phyloP scores from a whole-genome alignment of 345 rosid genomes.

The Ceriops zippeliana region DNA sequence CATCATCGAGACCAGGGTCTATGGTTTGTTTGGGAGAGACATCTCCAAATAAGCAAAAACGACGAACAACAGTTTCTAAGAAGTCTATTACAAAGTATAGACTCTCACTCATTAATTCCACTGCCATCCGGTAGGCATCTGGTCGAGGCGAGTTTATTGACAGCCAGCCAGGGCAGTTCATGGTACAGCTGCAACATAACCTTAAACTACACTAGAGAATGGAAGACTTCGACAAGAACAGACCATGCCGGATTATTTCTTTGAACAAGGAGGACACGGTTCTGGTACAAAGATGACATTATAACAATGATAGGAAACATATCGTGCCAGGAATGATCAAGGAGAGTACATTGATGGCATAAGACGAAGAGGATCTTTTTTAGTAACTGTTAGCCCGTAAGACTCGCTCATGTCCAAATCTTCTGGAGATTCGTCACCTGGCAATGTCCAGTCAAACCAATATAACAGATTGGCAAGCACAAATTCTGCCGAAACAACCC shows the following conservation, averaged over 20 bases:
- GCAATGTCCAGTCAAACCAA: slow-evolving; percentile 21
- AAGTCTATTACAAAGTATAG: too few species aligned
- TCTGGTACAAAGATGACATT: not conserved
- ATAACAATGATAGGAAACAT: not conserved
- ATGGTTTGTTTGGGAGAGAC: too few species aligned
- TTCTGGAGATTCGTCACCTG: not conserved
- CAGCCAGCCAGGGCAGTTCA: too few species aligned
- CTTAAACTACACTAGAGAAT: too few species aligned
- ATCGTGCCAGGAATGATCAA: not conserved
- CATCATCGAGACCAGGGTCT: too few species aligned
- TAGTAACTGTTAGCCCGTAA: slow-evolving; percentile 4
- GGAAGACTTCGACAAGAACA: not conserved
- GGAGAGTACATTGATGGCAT: slow-evolving; percentile 5
- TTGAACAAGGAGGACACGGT: not conserved
- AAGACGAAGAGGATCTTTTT: slow-evolving; percentile 15
- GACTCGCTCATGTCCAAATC: slow-evolving; percentile 23
- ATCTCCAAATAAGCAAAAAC: too few species aligned
- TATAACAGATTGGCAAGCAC: slow-evolving; percentile 21
- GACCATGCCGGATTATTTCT: not conserved
- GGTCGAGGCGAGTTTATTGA: too few species aligned
- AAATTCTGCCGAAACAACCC: not conserved
- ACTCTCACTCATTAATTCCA: too few species aligned
- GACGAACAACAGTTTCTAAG: too few species aligned
- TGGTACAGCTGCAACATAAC: too few species aligned
- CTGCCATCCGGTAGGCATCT: too few species aligned